Evolutionary conservation across 2,329 filamentous ascomycete species (phyloP).

Genomic region (Cordyceps fumosorosea): DNA sequence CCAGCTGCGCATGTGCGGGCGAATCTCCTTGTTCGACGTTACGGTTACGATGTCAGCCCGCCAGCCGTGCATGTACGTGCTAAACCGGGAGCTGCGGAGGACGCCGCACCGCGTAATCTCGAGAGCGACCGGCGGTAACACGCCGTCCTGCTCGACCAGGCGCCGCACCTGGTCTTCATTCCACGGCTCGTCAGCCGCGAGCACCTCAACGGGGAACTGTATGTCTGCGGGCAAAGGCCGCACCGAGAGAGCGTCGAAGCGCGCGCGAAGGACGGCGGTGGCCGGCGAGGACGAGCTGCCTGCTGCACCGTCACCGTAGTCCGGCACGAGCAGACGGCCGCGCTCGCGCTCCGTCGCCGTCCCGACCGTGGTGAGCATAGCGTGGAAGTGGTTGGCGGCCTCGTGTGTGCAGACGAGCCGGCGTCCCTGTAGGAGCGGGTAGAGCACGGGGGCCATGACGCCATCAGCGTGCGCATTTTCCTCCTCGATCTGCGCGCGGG

Average conservation of each 20-base stretch:
- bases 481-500: constrained; percentile 29
- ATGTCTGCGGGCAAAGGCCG: constrained; percentile 24
- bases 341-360: constrained; percentile 31
- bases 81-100: constrained; percentile 32
- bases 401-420: constrained; percentile 32
- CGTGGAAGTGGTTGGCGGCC: constrained; percentile 33
- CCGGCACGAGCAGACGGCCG: constrained; percentile 28
- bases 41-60: constrained; percentile 26
- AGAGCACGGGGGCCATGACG: constrained; percentile 29
- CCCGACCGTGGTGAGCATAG: constrained; percentile 30
- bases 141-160: constrained; percentile 18
- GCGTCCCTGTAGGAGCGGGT: constrained; percentile 27
- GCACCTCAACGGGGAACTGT: constrained; percentile 29
- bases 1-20: constrained; percentile 29
- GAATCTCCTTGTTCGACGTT: constrained; percentile 36
- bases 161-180: constrained; percentile 21
- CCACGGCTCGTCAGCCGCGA: constrained; percentile 18
- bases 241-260: constrained; percentile 28
- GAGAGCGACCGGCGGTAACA: constrained; percentile 28
- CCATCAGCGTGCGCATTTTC: constrained; percentile 24
- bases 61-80: constrained; percentile 36
- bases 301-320: constrained; percentile 15
- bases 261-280: constrained; percentile 17
- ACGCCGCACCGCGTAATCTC: constrained; percentile 26
- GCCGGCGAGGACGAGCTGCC: not conserved